These are phyloP conservation scores for Candida tibetensis DNA, from an alignment of 805 yeast species.

Conservation along the genomic window DNA sequence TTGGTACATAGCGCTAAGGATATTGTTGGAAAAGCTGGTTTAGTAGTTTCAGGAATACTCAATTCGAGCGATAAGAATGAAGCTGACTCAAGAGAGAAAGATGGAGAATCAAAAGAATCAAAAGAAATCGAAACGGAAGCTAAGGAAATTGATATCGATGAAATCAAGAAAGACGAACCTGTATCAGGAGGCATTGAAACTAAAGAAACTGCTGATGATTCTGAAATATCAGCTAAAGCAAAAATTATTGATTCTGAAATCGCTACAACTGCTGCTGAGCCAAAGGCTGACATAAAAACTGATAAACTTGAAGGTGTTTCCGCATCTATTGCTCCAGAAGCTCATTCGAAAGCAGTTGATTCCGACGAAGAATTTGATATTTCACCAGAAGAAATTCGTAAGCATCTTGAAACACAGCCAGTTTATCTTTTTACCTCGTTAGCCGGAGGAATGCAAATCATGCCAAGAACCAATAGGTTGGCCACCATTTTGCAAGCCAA, in stretches of 20 bases:
- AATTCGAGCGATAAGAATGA: conserved; percentile 11
- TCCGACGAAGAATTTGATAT: conserved; percentile 27
- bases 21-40: conserved; percentile 2
- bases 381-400: conserved; percentile 42
- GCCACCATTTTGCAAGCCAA: conserved; percentile 74
- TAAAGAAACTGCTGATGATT: not conserved
- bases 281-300: not conserved
- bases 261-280: too few relatives aligned
- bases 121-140: conserved; percentile 9
- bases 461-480: conserved; percentile 72
- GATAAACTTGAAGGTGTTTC: not conserved
- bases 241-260: not conserved
- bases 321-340: conserved; percentile 2
- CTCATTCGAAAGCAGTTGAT: not conserved
- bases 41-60: not conserved
- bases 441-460: conserved; percentile 82
- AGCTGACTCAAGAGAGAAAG: conserved; percentile 6
- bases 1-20: not conserved
- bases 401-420: conserved; percentile 49
- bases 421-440: conserved; percentile 79
- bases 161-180: conserved; percentile 5
- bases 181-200: conserved; percentile 6
- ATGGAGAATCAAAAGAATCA: conserved; percentile 3
- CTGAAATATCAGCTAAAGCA: conserved; percentile 3
- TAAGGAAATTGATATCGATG: conserved; percentile 8